Evolutionary conservation across 148 eudicot genomes (phyloP), one percentile per base, ranked within the genome.

Genomic region (Agrostemma githago): DNA sequence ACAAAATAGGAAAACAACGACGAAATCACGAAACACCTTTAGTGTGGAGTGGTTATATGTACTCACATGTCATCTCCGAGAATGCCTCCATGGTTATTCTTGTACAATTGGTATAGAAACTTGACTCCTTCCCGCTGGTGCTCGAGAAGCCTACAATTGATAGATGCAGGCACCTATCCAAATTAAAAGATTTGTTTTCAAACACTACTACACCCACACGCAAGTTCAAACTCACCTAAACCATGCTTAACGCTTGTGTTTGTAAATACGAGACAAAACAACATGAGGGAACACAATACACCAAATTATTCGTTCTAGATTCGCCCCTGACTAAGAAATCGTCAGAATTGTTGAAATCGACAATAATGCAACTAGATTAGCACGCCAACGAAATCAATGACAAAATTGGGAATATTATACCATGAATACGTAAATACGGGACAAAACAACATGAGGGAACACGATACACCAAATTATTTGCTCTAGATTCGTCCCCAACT

Each of bases 51-150:
- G 71, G 16, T 9, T 66, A 73, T 40, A 59, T 53, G 42, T 67
- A 85, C 97, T 85, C 77, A 95, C 98, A 95, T 95, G 84, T 95
- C 98, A 84, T 95, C 98, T 71, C 98, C 98, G 66, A 95, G 94
- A 73, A 95, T 78, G 53, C 98, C 98, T 82, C 98, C 98, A 79
- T 89, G 97, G 78, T 90, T 90, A 72, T 87, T 87, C 79, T 80
- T 87, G 88, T 88, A 92, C 85, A 95, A 79, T 68, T 82, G 78
- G 71, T 90, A 92, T 71, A 95, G 77, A 80, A 95, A 95, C 77
- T 85, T 82, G 67, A 92, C 97, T 51, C 98, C 98, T 53, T 37
- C 85, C 66, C 96, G 82, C 84, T 95, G 98, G 83, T 95, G 98
- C 71, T 85, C 86, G 78, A 94, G 79, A 78, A 95, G 92, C 82